These are phyloP conservation scores for Monosporascus sp. DNA, from an alignment of 2,329 filamentous ascomycete species.

Conservation along the genomic window DNA sequence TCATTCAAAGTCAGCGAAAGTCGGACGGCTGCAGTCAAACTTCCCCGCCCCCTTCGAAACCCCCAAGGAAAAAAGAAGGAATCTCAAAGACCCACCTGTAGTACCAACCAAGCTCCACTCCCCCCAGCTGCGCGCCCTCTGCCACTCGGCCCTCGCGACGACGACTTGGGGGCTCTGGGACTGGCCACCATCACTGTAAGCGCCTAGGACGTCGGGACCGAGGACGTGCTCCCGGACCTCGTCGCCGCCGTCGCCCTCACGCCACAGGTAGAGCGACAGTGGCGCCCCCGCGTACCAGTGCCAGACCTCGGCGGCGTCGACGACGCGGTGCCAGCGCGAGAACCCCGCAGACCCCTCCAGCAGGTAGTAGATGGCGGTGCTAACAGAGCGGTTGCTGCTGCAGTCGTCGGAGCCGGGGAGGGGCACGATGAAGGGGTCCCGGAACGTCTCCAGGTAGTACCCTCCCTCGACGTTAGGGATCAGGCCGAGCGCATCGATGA, in stretches of 20 bases:
- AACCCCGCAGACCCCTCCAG: constrained; percentile 32
- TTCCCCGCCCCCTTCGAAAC: no score
- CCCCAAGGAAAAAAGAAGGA: background rate
- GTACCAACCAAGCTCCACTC: constrained; percentile 44
- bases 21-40: no score
- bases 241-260: constrained; percentile 40
- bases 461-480: constrained; percentile 43
- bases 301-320: constrained; percentile 47
- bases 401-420: no score
- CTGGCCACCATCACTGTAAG: constrained; percentile 4
- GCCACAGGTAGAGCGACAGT: constrained; percentile 38
- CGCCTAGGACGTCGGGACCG: constrained; percentile 36
- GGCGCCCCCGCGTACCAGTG: constrained; percentile 51
- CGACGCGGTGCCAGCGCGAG: constrained; percentile 47
- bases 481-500: constrained; percentile 39
- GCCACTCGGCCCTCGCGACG: constrained; percentile 38
- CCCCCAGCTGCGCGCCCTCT: constrained; percentile 39
- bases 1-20: background rate
- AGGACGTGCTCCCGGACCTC: constrained; percentile 30
- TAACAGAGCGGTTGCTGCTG: constrained; percentile 33
- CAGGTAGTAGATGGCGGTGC: constrained; percentile 49
- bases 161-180: constrained; percentile 38
- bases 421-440: constrained; percentile 27
- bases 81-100: constrained; percentile 18
- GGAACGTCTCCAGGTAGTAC: constrained; percentile 43